These are phyloP conservation scores for Paramyrothecium sp. DNA, from an alignment of 2,329 filamentous ascomycete species.

Conservation along the genomic window DNA sequence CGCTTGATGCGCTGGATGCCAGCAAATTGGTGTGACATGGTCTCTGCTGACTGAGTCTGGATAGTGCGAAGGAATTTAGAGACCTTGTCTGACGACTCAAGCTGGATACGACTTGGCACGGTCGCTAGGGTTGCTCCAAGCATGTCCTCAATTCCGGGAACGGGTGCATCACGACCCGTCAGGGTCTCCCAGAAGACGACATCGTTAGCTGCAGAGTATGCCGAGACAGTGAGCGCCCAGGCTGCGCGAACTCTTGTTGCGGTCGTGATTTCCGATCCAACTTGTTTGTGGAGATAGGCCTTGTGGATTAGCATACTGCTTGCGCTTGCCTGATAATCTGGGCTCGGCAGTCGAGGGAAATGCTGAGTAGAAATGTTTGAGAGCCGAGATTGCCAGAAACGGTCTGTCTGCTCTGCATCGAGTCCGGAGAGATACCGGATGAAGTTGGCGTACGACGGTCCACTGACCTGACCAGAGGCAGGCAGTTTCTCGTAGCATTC, in stretches of 20 bases:
- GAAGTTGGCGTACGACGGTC: conserved; percentile 11
- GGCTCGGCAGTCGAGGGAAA: conserved; percentile 15
- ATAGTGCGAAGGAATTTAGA: conserved; percentile 6
- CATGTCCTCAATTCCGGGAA: conserved; percentile 16
- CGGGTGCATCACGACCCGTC: conserved; percentile 17
- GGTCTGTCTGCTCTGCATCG: conserved; percentile 1
- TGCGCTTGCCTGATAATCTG: conserved; percentile 12
- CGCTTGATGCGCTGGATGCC: conserved; percentile 17
- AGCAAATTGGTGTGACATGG: conserved; percentile 4
- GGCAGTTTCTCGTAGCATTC: conserved; percentile 8
- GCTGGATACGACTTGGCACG: conserved; percentile 10
- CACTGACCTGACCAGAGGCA: not conserved
- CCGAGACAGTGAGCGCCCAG: conserved; percentile 16
- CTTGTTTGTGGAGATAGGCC: not conserved
- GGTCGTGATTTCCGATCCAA: conserved; percentile 12
- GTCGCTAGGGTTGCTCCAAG: conserved; percentile 15
- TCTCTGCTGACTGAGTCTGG: conserved; percentile 10
- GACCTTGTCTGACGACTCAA: conserved; percentile 3
- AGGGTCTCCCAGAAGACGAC: conserved; percentile 20
- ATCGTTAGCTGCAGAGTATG: conserved; percentile 13
- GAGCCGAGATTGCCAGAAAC: conserved; percentile 15
- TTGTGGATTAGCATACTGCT: conserved; percentile 15
- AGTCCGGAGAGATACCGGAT: conserved; percentile 8
- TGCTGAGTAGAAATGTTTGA: conserved; percentile 13
- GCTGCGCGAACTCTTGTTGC: conserved; percentile 17